phyloP scores from a whole-genome alignment of 2,329 filamentous ascomycete species.

The Arthroderma sp. region DNA sequence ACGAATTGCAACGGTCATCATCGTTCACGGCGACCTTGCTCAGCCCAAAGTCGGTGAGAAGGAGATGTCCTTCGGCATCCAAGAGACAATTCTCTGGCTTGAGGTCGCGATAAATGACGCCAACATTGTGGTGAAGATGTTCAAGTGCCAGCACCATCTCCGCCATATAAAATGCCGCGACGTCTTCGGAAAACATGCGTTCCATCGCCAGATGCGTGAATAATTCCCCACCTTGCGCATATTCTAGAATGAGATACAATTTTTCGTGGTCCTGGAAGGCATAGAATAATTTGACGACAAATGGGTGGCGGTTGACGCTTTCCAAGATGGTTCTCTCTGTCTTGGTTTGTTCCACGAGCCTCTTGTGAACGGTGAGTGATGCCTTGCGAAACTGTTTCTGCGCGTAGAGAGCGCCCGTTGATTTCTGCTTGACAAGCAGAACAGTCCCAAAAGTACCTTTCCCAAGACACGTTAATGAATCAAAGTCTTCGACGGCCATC shows the following conservation, averaged over 20 bases:
- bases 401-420: slow-evolving; percentile 79
- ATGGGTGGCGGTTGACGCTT: slow-evolving; percentile 89
- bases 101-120: slow-evolving; percentile 90
- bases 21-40: slow-evolving; percentile 80
- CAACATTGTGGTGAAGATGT: slow-evolving; percentile 80
- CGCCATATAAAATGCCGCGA: slow-evolving; percentile 94
- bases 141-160: slow-evolving; percentile 92
- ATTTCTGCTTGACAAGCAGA: slow-evolving; percentile 75
- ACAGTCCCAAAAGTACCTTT: slow-evolving; percentile 96
- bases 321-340: slow-evolving; percentile 91
- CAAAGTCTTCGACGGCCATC: slow-evolving; percentile 85
- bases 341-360: slow-evolving; percentile 91
- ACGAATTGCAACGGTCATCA: slow-evolving; percentile 63
- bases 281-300: slow-evolving; percentile 96
- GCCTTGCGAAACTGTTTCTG: slow-evolving; percentile 99
- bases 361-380: slow-evolving; percentile 86
- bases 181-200: slow-evolving; percentile 85
- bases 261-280: slow-evolving; percentile 98
- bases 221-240: slow-evolving; percentile 90
- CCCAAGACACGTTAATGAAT: slow-evolving; percentile 78
- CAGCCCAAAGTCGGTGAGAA: slow-evolving; percentile 91
- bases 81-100: slow-evolving; percentile 97
- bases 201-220: slow-evolving; percentile 91
- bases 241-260: slow-evolving; percentile 92
- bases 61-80: slow-evolving; percentile 78